A percentile compares a stretch with the other conserved stretches of the same genome.
phyloP scores from a whole-genome alignment of 2,329 filamentous ascomycete genomes.

The Cordyceps tenuipes region DNA sequence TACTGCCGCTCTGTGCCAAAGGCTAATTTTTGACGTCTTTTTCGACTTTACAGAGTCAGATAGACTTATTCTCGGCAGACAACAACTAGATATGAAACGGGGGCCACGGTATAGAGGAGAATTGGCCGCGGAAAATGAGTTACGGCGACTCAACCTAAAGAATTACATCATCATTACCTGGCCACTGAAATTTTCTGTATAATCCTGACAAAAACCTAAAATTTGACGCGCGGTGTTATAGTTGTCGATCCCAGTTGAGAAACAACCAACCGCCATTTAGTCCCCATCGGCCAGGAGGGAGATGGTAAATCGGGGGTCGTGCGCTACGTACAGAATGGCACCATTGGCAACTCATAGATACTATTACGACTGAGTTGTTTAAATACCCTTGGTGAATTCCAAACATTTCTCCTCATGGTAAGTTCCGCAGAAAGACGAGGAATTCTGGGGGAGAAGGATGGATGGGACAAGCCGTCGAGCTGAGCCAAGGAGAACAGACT shows the following conservation, averaged over 20 bases:
- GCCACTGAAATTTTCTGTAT: background rate
- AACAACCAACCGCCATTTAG: background rate
- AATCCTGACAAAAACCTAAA: background rate
- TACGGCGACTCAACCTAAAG: too few relatives aligned
- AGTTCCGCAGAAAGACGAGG: background rate
- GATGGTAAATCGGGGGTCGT: background rate
- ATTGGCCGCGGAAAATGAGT: background rate
- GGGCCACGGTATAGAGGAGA: background rate
- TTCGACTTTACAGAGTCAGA: background rate
- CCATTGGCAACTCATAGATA: background rate
- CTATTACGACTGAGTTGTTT: background rate
- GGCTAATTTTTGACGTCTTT: background rate
- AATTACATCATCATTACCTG: background rate
- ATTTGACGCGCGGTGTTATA: background rate
- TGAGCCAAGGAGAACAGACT: background rate
- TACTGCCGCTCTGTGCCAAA: background rate
- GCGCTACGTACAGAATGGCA: background rate
- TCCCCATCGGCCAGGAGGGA: background rate
- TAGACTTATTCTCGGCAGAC: background rate
- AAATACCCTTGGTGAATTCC: too few relatives aligned
- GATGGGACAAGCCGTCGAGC: background rate
- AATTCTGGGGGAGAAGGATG: background rate
- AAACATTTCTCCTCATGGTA: background rate
- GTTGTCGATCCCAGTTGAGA: background rate
- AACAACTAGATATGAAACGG: background rate